Evolutionary conservation across 805 yeast species (phyloP).

Genomic region (Candida peoriensis): DNA sequence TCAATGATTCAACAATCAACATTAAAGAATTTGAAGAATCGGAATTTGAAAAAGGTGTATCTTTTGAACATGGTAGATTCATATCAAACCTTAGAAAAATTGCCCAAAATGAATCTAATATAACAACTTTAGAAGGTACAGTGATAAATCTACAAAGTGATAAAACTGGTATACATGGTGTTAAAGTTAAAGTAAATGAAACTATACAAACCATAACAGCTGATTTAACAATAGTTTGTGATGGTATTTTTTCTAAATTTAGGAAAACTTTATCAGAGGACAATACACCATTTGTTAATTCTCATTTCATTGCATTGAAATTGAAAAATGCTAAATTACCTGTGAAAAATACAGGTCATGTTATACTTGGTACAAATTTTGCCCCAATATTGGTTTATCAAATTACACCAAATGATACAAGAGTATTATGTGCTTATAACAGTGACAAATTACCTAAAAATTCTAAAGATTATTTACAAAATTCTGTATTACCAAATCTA

Average conservation of each 20-base stretch:
- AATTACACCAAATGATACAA: constrained; percentile 73
- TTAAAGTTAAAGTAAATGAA: constrained; percentile 48
- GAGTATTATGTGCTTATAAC: constrained; percentile 85
- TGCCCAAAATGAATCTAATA: constrained; percentile 66
- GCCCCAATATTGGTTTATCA: constrained; percentile 90
- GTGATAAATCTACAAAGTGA: constrained; percentile 64
- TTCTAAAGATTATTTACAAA: constrained; percentile 52
- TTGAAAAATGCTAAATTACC: constrained; percentile 75
- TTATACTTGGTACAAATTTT: constrained; percentile 69
- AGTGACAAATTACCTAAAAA: constrained; percentile 70
- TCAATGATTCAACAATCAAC: constrained; percentile 46
- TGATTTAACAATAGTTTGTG: constrained; percentile 72
- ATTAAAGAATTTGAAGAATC: constrained; percentile 51
- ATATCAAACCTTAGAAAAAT: constrained; percentile 67
- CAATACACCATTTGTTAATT: constrained; percentile 62
- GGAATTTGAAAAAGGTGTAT: constrained; percentile 63
- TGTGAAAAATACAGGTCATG: constrained; percentile 78
- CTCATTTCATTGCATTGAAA: constrained; percentile 84
- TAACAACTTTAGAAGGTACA: constrained; percentile 76
- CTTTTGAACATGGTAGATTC: constrained; percentile 92
- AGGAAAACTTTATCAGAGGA: constrained; percentile 64
- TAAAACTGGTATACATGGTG: constrained; percentile 64
- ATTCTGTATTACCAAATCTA: constrained; percentile 58
- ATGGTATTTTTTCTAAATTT: constrained; percentile 92
- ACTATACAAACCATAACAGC: constrained; percentile 44